Evolutionary conservation across 106 monocot species (phyloP).

Genomic region (Triglochin maritima): DNA sequence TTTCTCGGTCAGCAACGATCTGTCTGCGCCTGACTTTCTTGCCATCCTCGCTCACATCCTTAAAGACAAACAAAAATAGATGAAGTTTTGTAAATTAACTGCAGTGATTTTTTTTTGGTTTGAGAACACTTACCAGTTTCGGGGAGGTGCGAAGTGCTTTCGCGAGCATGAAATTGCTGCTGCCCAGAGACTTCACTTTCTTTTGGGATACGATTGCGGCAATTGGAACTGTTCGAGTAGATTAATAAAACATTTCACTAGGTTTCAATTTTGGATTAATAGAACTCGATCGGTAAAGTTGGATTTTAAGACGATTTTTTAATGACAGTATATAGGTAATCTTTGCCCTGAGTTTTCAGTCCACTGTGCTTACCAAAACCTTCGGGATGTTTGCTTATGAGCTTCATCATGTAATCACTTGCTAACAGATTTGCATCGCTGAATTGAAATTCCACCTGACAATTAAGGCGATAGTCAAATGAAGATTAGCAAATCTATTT

Average conservation of each 20-base stretch:
- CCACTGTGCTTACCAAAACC: constrained; percentile 41
- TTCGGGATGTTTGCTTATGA: constrained; percentile 76
- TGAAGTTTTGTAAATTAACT: not conserved
- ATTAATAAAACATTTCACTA: not conserved
- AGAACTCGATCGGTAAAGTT: too few species aligned
- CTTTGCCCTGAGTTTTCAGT: not conserved
- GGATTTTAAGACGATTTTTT: too few species aligned
- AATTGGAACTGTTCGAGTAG: constrained; percentile 47
- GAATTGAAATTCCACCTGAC: constrained; percentile 69
- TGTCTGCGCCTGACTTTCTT: constrained; percentile 54
- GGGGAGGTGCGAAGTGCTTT: constrained; percentile 60
- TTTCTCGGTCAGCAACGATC: constrained; percentile 52
- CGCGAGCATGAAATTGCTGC: constrained; percentile 37
- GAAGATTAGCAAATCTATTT: too few species aligned
- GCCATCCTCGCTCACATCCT: constrained; percentile 72
- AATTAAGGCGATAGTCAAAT: too few species aligned
- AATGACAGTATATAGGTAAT: too few species aligned
- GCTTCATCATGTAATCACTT: constrained; percentile 62
- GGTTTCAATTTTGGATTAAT: not conserved
- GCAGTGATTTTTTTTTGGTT: not conserved
- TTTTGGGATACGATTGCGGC: constrained; percentile 61
- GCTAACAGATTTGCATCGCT: constrained; percentile 60
- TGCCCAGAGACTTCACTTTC: constrained; percentile 57
- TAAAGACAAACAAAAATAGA: not conserved
- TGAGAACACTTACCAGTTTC: constrained; percentile 44